Evolutionary conservation across 1,284 basidiomycete genomes (phyloP), one percentile per base, ranked within the genome.

Genomic region (Melampsora americana): DNA sequence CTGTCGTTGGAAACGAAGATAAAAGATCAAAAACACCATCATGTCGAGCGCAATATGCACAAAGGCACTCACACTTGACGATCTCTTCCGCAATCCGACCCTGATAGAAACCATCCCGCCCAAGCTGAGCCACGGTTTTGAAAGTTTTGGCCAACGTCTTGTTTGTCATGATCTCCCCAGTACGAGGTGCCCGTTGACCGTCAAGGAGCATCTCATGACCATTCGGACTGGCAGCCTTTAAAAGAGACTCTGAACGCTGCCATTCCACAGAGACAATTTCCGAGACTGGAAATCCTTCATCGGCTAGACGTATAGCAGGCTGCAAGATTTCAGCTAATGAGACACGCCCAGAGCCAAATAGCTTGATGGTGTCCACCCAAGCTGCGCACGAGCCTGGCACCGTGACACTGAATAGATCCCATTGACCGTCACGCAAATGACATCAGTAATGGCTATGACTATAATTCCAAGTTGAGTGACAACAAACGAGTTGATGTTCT

Each of bases 371-470:
- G 82, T 96, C 95, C 42, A 91, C 86, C 94, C 95, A 98, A 14
- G 92, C 92, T 26, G 93, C 92, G 0, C 94, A 91, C 23, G 92
- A 91, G 64, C 95, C 93, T 78, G 95, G 95, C 2, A 97, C 93
- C 0, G 95, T 98, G 6, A 94, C 94, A 16, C 90, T 87, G 82
- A 95, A 95, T 53, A 95, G 84, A 81, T 93, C 89, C 2, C 86
- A 48, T 62, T 53, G 30, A 68, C n/a, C 48, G n/a, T 48, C 12
- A 28, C 35, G 35, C 11, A 42, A 28, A 39, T 53, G 42, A 48
- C 59, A 20, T 0, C n/a, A 18, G 6, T 46, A 28, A 18, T 7
- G 3, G 61, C 18, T 28, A 32, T 60, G 20, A 48, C 42, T 61
- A 0, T n/a, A 53, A 6, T 30, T 16, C 16, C 69, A 64, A 77